These are phyloP conservation scores for Odonthalia washingtoniensis DNA, from an alignment of 31 red algal genomes.

Conservation along the genomic window DNA sequence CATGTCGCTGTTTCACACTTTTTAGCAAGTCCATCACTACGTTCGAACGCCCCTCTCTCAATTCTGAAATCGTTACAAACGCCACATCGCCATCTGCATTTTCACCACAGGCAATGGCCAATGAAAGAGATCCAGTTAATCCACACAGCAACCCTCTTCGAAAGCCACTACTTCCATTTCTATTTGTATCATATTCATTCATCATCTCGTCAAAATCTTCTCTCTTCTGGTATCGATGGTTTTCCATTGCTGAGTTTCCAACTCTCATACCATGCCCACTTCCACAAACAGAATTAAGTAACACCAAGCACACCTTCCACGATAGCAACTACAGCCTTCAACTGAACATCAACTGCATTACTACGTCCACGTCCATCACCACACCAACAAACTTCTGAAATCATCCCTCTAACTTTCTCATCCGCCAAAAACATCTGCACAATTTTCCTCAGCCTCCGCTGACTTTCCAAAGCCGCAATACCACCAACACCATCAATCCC, in stretches of 20 bases:
- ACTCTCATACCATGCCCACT: conserved; percentile 63
- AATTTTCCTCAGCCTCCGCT: conserved; percentile 64
- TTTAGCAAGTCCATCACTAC: conserved; percentile 43
- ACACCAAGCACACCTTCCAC: conserved; percentile 63
- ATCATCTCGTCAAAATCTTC: neutral
- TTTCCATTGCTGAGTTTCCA: neutral
- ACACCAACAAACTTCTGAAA: conserved; percentile 35
- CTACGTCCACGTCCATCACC: neutral
- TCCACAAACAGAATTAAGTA: conserved; percentile 63
- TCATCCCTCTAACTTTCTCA: conserved; percentile 16
- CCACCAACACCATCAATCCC: conserved; percentile 54
- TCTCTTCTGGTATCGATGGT: neutral
- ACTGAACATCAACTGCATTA: conserved; percentile 11
- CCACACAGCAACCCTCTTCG: neutral
- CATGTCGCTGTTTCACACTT: conserved; percentile 4
- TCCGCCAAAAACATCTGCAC: conserved; percentile 42
- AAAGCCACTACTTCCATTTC: neutral
- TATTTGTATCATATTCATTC: neutral
- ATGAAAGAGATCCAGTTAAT: conserved; percentile 51
- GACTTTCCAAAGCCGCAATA: conserved; percentile 57
- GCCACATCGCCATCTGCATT: conserved; percentile 40
- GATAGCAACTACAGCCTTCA: conserved; percentile 63
- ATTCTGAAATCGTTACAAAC: neutral
- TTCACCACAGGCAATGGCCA: conserved; percentile 53
- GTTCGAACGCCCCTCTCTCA: conserved; percentile 37